A percentile compares a stretch with the other conserved stretches of the same genome.
Evolutionary conservation across 2,329 filamentous ascomycete genomes (phyloP).

Genomic region (Pyrenophora teres): DNA sequence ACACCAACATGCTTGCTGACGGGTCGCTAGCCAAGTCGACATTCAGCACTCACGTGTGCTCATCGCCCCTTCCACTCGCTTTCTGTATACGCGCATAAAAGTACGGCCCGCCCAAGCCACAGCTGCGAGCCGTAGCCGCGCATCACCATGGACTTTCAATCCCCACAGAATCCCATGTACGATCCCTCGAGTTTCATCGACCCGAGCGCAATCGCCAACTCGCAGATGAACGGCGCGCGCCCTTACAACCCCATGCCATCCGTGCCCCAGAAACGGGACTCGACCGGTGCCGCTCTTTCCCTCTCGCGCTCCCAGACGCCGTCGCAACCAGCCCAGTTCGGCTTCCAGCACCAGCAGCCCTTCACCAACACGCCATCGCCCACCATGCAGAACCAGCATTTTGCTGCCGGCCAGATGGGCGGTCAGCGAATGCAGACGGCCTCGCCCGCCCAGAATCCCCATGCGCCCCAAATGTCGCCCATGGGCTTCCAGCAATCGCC

Average conservation of each 20-base stretch:
- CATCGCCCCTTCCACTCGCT: constrained; percentile 12
- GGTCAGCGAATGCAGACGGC: constrained; percentile 77
- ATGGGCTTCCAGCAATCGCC: constrained; percentile 45
- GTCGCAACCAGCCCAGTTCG: constrained; percentile 67
- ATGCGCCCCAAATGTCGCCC: constrained; percentile 50
- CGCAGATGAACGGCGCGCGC: constrained; percentile 75
- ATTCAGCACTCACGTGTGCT: constrained; percentile 32
- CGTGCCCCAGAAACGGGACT: constrained; percentile 92
- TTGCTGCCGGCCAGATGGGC: constrained; percentile 61
- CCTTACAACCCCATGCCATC: constrained; percentile 78
- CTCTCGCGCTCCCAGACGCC: constrained; percentile 94
- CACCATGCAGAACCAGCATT: constrained; percentile 82
- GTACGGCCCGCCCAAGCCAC: constrained; percentile 6
- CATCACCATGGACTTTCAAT: constrained; percentile 44
- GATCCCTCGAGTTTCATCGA: constrained; percentile 47
- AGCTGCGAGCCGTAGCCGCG: constrained; percentile 23
- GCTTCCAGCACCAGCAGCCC: constrained; percentile 69
- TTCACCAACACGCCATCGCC: constrained; percentile 94
- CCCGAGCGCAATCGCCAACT: constrained; percentile 46
- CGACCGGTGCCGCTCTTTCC: constrained; percentile 81
- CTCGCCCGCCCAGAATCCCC: constrained; percentile 83
- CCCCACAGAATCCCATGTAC: constrained; percentile 44
- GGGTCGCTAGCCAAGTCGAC: constrained; percentile 29
- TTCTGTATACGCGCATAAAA: constrained; percentile 13
- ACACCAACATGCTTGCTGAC: constrained; percentile 41